Conservation (phyloP, 116 monocot species). For the Iris pallida region DNA sequence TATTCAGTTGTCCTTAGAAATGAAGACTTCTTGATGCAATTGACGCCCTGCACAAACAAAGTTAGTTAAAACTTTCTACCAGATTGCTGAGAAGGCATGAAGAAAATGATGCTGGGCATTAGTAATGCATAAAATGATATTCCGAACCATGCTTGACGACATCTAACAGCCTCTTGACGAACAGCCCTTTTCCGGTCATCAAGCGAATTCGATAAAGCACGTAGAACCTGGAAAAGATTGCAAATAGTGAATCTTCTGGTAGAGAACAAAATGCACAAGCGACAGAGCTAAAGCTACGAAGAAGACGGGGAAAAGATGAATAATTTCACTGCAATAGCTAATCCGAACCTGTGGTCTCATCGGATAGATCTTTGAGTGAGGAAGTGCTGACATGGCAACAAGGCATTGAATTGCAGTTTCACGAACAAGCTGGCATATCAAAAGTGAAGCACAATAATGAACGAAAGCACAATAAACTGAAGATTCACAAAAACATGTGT, state of each 20-base stretch:
- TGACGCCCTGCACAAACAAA: conserved; percentile 33
- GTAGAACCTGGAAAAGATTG: conserved; percentile 46
- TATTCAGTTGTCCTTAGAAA: conserved; percentile 10
- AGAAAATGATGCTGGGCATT: neutral
- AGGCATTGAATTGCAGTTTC: conserved; percentile 91
- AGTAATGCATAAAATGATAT: neutral
- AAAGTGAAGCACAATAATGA: neutral
- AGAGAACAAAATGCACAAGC: neutral
- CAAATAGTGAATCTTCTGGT: neutral
- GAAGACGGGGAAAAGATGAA: conserved; percentile 2
- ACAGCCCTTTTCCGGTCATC: conserved; percentile 80
- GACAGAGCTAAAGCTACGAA: neutral
- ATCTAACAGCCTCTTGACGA: conserved; percentile 85
- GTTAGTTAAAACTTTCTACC: neutral
- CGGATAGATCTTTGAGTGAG: conserved; percentile 88
- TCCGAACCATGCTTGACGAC: conserved; percentile 76
- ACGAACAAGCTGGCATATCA: conserved; percentile 61
- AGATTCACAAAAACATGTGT: too few relatives aligned
- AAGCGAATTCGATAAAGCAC: conserved; percentile 56
- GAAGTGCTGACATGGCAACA: conserved; percentile 63
- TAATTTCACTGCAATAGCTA: neutral
- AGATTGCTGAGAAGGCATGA: neutral
- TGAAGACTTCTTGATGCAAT: conserved; percentile 44
- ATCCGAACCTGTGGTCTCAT: conserved; percentile 70
- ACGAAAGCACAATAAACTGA: neutral